These are phyloP conservation scores for Ophiocordyceps camponoti-leonardi DNA, from an alignment of 2,329 filamentous ascomycete genomes.

Conservation along the genomic window DNA sequence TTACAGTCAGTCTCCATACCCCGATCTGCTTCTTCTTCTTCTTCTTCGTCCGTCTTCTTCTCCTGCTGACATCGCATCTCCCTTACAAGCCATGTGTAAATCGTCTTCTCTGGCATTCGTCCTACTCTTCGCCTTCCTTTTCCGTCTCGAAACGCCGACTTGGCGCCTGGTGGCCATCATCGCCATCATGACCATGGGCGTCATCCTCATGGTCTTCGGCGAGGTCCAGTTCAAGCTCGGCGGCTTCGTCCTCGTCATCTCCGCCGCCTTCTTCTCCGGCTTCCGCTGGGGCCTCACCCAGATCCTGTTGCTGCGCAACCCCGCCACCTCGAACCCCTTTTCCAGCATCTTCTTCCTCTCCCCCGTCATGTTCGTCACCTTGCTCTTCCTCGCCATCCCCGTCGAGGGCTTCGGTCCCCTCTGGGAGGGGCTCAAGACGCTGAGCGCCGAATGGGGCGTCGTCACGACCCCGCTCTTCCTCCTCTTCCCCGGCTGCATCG, in stretches of 20 bases:
- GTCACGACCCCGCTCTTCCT: constrained; percentile 54
- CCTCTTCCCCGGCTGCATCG: constrained; percentile 76
- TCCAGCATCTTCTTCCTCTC: constrained; percentile 96
- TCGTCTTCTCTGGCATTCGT: constrained; percentile 92
- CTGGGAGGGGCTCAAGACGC: constrained; percentile 41
- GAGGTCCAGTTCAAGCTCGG: constrained; percentile 77
- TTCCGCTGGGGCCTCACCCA: constrained; percentile 99
- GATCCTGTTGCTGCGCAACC: constrained; percentile 83
- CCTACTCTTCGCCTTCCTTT: constrained; percentile 84
- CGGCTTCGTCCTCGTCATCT: constrained; percentile 85
- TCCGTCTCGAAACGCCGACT: constrained; percentile 77
- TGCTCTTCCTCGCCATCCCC: constrained; percentile 66
- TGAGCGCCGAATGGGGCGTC: constrained; percentile 52
- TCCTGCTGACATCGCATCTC: constrained; percentile 6
- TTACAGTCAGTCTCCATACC: constrained; percentile 45
- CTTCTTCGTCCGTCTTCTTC: neutral
- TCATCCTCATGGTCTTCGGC: constrained; percentile 96
- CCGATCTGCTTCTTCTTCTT: neutral
- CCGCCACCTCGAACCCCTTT: constrained; percentile 90
- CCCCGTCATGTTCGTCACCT: constrained; percentile 81
- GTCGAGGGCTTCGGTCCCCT: constrained; percentile 66
- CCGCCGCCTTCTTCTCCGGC: constrained; percentile 84
- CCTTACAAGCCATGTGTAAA: constrained; percentile 90
- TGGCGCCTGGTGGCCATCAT: constrained; percentile 78
- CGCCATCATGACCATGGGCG: constrained; percentile 75